A percentile compares a stretch with the other conserved stretches of the same genome.
Evolutionary conservation across 345 rosid species (phyloP).

Genomic region (Excoecaria agallocha): DNA sequence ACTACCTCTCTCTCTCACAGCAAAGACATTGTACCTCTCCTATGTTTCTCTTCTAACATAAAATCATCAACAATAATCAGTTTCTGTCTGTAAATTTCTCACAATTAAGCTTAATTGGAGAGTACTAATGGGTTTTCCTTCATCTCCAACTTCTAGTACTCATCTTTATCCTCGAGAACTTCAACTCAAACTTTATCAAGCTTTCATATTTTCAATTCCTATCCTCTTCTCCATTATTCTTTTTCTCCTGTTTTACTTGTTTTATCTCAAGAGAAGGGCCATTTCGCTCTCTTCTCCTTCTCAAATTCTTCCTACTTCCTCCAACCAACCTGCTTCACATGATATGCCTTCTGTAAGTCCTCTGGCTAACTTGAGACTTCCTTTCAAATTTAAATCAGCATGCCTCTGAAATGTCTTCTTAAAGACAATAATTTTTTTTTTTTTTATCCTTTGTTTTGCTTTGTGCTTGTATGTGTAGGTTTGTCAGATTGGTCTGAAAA

Average conservation of each 20-base stretch:
- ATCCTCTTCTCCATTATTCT: constrained; percentile 89
- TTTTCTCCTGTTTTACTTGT: constrained; percentile 78
- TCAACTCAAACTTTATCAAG: constrained; percentile 91
- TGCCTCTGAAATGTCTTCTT: neutral
- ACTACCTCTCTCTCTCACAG: constrained; percentile 4
- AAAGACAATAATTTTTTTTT: neutral
- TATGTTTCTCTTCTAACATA: neutral
- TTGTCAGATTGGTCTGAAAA: constrained; percentile 53
- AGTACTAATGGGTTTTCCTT: constrained; percentile 59
- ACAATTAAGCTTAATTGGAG: neutral
- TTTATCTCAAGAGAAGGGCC: constrained; percentile 93
- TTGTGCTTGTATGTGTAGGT: neutral
- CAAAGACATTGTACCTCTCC: neutral
- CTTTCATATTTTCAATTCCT: constrained; percentile 95
- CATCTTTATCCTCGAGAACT: constrained; percentile 79
- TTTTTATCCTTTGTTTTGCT: neutral
- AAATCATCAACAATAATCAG: neutral
- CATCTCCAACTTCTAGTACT: constrained; percentile 48
- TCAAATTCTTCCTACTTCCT: constrained; percentile 44
- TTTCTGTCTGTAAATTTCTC: neutral
- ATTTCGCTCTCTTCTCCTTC: constrained; percentile 42
- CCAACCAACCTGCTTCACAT: constrained; percentile 40
- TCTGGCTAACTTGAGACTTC: neutral
- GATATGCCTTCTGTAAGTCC: constrained; percentile 45
- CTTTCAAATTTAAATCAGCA: neutral